Evolutionary conservation across 2,329 filamentous ascomycete genomes (phyloP).

Genomic region (Apiospora pterosperma): DNA sequence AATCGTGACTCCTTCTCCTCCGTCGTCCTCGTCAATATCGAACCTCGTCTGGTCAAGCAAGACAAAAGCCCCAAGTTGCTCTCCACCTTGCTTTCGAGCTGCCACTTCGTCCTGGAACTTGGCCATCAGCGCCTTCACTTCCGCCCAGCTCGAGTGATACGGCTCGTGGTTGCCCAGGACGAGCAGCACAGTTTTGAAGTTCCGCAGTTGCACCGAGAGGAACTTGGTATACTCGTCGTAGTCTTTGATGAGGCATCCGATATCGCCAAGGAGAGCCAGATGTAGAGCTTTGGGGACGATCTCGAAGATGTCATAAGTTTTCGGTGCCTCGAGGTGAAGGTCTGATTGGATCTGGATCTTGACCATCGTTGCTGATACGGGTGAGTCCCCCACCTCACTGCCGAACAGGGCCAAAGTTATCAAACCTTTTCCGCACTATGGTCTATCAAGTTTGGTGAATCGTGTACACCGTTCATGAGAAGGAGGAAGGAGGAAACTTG

Average conservation of each 20-base stretch:
- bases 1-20: conserved; percentile 30
- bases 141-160: conserved; percentile 38
- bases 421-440: too few species aligned
- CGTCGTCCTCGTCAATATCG: conserved; percentile 26
- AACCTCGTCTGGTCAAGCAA: conserved; percentile 32
- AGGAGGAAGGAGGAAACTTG: not conserved
- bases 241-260: conserved; percentile 41
- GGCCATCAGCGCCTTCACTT: conserved; percentile 24
- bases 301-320: conserved; percentile 47
- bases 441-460: too few species aligned
- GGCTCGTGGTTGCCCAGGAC: conserved; percentile 57
- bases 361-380: conserved; percentile 14
- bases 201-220: conserved; percentile 41
- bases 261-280: conserved; percentile 55
- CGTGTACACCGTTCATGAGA: not conserved
- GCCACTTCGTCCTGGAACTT: conserved; percentile 26
- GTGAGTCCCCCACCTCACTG: too few species aligned
- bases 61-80: conserved; percentile 33
- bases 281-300: conserved; percentile 44
- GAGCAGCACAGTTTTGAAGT: conserved; percentile 48
- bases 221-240: conserved; percentile 43
- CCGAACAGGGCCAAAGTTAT: not conserved
- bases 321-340: conserved; percentile 50
- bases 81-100: conserved; percentile 11
- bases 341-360: conserved; percentile 52